Evolutionary conservation across 202 grass and related monocot genomes (phyloP).

Genomic region (Panicum virgatum): DNA sequence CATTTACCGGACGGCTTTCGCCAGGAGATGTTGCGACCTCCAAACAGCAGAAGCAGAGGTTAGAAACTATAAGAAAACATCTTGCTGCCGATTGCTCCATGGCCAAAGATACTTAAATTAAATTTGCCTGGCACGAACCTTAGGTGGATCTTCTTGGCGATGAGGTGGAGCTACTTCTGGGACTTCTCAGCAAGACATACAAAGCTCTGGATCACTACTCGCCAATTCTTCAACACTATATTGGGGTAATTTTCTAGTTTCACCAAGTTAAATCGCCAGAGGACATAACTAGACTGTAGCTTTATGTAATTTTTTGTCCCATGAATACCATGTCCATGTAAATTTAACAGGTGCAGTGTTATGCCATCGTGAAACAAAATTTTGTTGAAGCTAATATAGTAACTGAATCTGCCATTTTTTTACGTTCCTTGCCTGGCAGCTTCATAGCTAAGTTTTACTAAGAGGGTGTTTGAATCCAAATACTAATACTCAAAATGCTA

Average conservation of each 20-base stretch:
- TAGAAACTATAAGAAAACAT: background rate
- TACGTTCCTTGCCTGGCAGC: background rate
- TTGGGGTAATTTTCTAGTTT: constrained; percentile 44
- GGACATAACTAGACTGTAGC: background rate
- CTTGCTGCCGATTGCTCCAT: background rate
- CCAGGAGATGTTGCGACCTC: constrained; percentile 52
- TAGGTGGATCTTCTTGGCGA: constrained; percentile 77
- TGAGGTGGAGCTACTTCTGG: constrained; percentile 55
- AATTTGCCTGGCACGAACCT: constrained; percentile 26
- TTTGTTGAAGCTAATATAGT: background rate
- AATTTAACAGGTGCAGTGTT: too few species aligned
- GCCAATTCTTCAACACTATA: constrained; percentile 42
- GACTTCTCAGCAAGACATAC: constrained; percentile 51
- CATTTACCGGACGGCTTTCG: constrained; percentile 57
- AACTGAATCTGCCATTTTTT: background rate
- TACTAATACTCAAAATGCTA: too few species aligned
- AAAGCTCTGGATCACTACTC: constrained; percentile 44
- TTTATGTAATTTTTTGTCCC: background rate
- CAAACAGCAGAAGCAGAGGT: constrained; percentile 78
- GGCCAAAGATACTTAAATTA: constrained; percentile 3
- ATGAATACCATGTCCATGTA: background rate
- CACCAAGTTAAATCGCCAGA: background rate
- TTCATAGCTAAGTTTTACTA: background rate
- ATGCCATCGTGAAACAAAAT: background rate
- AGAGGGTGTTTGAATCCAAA: too few species aligned